These are phyloP conservation scores for Chaetomidium leptoderma DNA, from an alignment of 495 filamentous ascomycete genomes.

Conservation along the genomic window DNA sequence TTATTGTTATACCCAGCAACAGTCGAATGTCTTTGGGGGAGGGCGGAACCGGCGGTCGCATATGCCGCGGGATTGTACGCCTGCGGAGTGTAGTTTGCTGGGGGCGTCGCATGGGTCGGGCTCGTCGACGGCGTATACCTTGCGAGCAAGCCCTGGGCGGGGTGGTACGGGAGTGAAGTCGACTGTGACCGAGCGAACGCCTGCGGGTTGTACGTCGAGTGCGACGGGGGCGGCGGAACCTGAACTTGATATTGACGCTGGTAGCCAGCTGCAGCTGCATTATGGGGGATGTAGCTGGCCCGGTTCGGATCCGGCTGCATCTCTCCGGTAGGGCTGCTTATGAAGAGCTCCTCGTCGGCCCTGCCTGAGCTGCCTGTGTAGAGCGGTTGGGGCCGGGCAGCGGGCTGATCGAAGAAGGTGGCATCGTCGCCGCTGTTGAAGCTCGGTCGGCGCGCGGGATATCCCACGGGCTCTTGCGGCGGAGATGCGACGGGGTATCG, in stretches of 20 bases:
- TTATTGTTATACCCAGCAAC: slow-evolving; percentile 37
- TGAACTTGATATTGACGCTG: slow-evolving; percentile 54
- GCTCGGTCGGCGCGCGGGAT: slow-evolving; percentile 59
- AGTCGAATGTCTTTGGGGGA: slow-evolving; percentile 44
- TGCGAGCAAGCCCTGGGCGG: slow-evolving; percentile 33
- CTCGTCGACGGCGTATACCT: slow-evolving; percentile 34
- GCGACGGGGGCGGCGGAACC: slow-evolving; percentile 49
- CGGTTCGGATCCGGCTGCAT: slow-evolving; percentile 34
- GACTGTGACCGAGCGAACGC: slow-evolving; percentile 66
- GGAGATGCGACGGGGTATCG: slow-evolving; percentile 48
- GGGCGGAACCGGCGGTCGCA: slow-evolving; percentile 31
- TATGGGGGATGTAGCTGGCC: slow-evolving; percentile 45
- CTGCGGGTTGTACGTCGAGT: slow-evolving; percentile 76
- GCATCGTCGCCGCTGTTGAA: slow-evolving; percentile 78
- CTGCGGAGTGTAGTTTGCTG: slow-evolving; percentile 38
- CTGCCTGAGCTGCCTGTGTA: slow-evolving; percentile 24
- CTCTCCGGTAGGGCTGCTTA: slow-evolving; percentile 38
- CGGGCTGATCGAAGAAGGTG: slow-evolving; percentile 43
- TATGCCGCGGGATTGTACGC: slow-evolving; percentile 52
- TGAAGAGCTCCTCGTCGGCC: slow-evolving; percentile 48
- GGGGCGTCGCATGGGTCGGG: slow-evolving; percentile 30
- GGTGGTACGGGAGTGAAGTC: slow-evolving; percentile 43
- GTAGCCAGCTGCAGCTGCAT: slow-evolving; percentile 52
- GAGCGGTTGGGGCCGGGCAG: slow-evolving; percentile 16
- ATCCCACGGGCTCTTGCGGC: slow-evolving; percentile 33